These are phyloP conservation scores for Nakazawaea populi DNA, from an alignment of 805 yeast species.

Conservation along the genomic window DNA sequence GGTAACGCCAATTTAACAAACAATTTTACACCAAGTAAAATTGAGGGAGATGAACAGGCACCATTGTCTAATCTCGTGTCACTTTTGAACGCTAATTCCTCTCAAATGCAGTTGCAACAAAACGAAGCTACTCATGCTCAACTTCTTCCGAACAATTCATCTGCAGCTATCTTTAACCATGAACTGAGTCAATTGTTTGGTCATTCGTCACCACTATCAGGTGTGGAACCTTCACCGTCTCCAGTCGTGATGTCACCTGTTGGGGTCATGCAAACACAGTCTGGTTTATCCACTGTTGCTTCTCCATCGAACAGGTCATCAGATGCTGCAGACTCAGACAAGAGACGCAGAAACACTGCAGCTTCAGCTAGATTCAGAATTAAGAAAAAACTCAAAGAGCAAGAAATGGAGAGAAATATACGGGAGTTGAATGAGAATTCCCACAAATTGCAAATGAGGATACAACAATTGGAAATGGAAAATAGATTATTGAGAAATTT, in stretches of 20 bases:
- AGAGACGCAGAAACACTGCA: slow-evolving; percentile 83
- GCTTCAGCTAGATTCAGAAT: slow-evolving; percentile 92
- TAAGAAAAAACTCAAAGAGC: slow-evolving; percentile 88
- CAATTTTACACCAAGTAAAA: slow-evolving; percentile 1
- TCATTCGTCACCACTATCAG: slow-evolving; percentile 2
- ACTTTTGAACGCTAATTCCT: slow-evolving; percentile 1
- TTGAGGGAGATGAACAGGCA: not conserved
- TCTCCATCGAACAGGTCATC: slow-evolving; percentile 2
- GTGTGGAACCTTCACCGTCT: slow-evolving; percentile 6
- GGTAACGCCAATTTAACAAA: not conserved
- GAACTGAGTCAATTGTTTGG: not conserved
- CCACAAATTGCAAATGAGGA: slow-evolving; percentile 58
- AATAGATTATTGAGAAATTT: slow-evolving; percentile 77
- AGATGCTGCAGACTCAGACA: slow-evolving; percentile 49
- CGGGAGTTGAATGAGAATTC: slow-evolving; percentile 69
- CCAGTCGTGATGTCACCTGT: slow-evolving; percentile 10
- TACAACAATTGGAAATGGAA: slow-evolving; percentile 89
- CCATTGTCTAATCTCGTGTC: slow-evolving; percentile 5
- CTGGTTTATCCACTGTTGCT: not conserved
- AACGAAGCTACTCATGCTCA: not conserved
- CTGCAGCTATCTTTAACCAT: not conserved
- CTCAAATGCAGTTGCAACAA: not conserved
- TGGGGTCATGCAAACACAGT: not conserved
- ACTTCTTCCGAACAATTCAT: not conserved
- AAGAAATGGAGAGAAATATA: slow-evolving; percentile 77